Conservation (phyloP, 306 rosid species). For the Lathyrus sativus region DNA sequence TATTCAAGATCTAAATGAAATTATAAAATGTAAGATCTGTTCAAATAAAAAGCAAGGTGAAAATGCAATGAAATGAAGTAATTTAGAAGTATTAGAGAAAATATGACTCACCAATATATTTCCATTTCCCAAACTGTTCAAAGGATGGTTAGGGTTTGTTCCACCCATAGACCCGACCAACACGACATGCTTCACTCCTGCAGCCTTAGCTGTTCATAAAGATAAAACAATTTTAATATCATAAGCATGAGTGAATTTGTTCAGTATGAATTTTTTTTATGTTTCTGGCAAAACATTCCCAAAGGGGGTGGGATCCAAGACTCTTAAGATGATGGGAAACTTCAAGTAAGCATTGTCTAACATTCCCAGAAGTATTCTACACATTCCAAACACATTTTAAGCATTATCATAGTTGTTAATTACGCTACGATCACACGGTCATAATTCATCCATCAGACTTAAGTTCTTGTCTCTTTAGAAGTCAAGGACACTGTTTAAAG, state of each 20-base stretch:
- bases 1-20: neutral
- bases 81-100: conserved; percentile 17
- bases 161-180: conserved; percentile 99
- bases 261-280: neutral
- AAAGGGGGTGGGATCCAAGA: neutral
- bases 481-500: neutral
- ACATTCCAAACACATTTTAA: neutral
- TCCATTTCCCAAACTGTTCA: conserved; percentile 87
- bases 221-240: conserved; percentile 32
- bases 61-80: conserved; percentile 10
- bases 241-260: neutral
- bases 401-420: neutral
- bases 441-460: neutral
- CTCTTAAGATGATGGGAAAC: conserved; percentile 1
- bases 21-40: neutral
- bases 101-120: conserved; percentile 79
- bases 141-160: conserved; percentile 68
- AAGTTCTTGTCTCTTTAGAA: neutral
- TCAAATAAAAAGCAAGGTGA: neutral
- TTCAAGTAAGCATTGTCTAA: neutral
- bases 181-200: conserved; percentile 90
- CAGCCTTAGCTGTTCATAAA: conserved; percentile 77
- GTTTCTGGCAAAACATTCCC: neutral
- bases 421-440: neutral
- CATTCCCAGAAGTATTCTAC: neutral